Base-by-base conservation (phyloP, 345 rosid genomes). In the Diplotaxis tenuifolia region DNA sequence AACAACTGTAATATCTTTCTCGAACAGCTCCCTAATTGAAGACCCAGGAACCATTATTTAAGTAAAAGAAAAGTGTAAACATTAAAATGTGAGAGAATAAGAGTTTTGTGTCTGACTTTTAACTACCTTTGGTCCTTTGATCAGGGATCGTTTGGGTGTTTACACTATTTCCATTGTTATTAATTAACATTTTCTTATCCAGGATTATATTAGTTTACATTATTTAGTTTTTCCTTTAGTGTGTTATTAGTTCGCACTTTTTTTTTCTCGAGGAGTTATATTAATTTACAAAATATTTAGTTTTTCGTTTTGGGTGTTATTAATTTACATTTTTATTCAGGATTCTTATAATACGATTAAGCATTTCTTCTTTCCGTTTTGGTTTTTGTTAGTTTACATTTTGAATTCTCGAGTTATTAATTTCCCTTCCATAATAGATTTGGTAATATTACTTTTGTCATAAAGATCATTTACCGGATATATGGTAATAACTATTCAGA, bases 1-100 rank as follows among this genome's bases (percentile, higher is more conserved):
- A 92, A 92, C 90, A 95, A 80, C 86, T 95, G 97, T 75, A 95
- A 78, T 63, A 14, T 53, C 65, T 84, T 84, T 62, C 90, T 95
- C 3, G 85, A 89, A 78, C 72, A 80, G 73, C 84, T 79, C 72
- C 81, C 65, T 15, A 71, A 16, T 7, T 71, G 67, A 65, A 83
- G 62, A 52, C 74, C 76, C 18, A 72, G 20, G 72, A 77, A 60
- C 50, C 50, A 63, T 65, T 64, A 55, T 69, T 55, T 42, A 77
- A 36, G 62, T 50, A 65, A 66, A 56, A 4, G 52, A 63, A 9
- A 29, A 53, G 50, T 14, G 67, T 38, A 54, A 25, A 56, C 54
- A 15, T 36, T 31, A 23, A 56, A 57, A 34, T 11, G 32, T 36
- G 40, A 40, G 63, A 29, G 4, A 55, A 19, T 38, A 20, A 63